Evolutionary conservation across 1,284 basidiomycete species (phyloP), one percentile per base, ranked within the genome.

Genomic region (Naganishia cerealis): DNA sequence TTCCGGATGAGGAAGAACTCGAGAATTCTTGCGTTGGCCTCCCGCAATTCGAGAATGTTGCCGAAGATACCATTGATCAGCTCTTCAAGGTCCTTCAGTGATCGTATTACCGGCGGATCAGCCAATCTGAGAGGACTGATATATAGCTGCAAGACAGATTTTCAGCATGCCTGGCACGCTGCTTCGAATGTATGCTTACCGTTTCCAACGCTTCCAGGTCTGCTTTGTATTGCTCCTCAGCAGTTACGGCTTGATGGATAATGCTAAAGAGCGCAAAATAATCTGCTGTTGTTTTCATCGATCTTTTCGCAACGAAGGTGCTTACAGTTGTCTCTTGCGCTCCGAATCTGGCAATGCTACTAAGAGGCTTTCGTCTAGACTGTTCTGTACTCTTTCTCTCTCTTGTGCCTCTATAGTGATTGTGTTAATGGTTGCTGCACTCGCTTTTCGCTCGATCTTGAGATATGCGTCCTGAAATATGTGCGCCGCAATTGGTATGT

Each of bases 31-130:
- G 87, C 85, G 72, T 92, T 94, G 73, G 90, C 90, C 75, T 90
- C 88, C 1, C 90, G 86, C 12, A 99, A 81, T 72, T 93, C 90
- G 12, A 88, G 81, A 48, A 95, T 87, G 76, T 96, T 97, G 43
- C 89, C 87, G 74, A 98, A 96, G 0, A 97, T 88, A 46, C 89
- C 87, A 16, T 88, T 86, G 54, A 96, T 88, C 77, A 98, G 95
- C 39, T 87, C 84, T 42, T 93, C 88, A 12, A 95, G 82, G 57
- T 86, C 84, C 24, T 84, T 75, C 1, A 81, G 80, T 2, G 86
- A 84, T 16, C 73, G 71, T 71, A 95, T 88, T 69, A 94, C 85
- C 0, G 89, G 86, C 12, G 92, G 91, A 24, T 86, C 83, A 9
- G 89, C 86, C 1, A 77, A 78, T 15, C 87, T 85, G 1, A 97